phyloP scores from a whole-genome alignment of 768 basidiomycete species.

The Boletellus sp. region DNA sequence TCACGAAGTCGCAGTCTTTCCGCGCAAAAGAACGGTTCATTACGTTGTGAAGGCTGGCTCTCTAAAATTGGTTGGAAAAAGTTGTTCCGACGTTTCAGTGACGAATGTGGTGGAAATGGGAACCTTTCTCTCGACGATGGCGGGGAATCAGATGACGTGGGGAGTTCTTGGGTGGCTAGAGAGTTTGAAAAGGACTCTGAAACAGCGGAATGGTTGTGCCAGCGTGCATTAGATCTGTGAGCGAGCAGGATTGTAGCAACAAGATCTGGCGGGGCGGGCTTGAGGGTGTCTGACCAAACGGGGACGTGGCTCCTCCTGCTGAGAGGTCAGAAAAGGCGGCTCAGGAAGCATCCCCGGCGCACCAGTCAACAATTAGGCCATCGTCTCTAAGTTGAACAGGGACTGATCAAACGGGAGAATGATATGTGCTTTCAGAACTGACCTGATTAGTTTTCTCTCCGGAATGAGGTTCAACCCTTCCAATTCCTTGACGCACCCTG shows the following conservation, averaged over 20 bases:
- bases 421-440: neutral
- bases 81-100: slow-evolving; percentile 6
- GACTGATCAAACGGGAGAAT: neutral
- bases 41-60: neutral
- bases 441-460: slow-evolving; percentile 29
- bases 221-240: slow-evolving; percentile 24
- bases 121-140: slow-evolving; percentile 10
- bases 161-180: neutral
- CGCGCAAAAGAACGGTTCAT: neutral
- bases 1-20: neutral
- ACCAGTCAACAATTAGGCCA: slow-evolving; percentile 32
- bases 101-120: slow-evolving; percentile 20
- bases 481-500: slow-evolving; percentile 16
- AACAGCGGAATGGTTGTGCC: neutral
- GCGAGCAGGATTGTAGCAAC: slow-evolving; percentile 25
- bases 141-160: neutral
- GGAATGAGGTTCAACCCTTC: slow-evolving; percentile 18
- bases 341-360: neutral
- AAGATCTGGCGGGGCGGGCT: slow-evolving; percentile 25
- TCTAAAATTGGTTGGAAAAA: neutral
- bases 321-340: neutral
- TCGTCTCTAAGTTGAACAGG: slow-evolving; percentile 18
- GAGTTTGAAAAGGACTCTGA: neutral
- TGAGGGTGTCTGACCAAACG: slow-evolving; percentile 31
- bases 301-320: slow-evolving; percentile 29